These are phyloP conservation scores for Sporisorium sorghi DNA, from an alignment of 1,284 basidiomycete species.

Conservation along the genomic window DNA sequence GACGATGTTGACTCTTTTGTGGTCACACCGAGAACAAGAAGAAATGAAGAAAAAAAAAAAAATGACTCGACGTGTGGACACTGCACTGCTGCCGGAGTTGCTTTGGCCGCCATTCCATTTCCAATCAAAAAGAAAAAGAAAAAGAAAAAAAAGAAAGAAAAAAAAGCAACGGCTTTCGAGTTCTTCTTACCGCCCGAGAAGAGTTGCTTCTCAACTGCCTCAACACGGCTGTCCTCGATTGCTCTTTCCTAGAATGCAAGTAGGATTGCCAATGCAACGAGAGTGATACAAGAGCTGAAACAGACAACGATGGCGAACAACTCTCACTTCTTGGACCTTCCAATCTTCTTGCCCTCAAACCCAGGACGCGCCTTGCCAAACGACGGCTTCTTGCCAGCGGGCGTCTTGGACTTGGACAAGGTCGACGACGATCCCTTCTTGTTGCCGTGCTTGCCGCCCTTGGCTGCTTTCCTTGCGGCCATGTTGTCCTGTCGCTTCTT, in stretches of 20 bases:
- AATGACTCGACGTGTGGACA: conserved; percentile 34
- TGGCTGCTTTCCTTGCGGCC: conserved; percentile 54
- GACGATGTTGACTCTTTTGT: not conserved
- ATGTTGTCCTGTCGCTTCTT: conserved; percentile 66
- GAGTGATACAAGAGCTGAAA: too few species aligned
- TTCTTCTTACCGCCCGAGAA: conserved; percentile 49
- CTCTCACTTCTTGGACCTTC: conserved; percentile 37
- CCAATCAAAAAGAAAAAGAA: not conserved
- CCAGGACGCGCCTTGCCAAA: conserved; percentile 59
- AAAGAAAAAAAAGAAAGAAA: conserved; percentile 11
- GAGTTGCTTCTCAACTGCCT: not conserved
- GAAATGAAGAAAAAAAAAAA: conserved; percentile 7
- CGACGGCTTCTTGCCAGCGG: conserved; percentile 33
- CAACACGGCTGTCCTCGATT: not conserved
- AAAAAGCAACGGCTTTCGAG: not conserved
- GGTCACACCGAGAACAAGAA: not conserved
- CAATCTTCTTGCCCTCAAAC: conserved; percentile 60
- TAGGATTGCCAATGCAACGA: conserved; percentile 6
- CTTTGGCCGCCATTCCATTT: conserved; percentile 7
- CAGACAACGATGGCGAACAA: too few species aligned
- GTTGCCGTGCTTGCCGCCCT: conserved; percentile 41
- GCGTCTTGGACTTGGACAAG: conserved; percentile 39
- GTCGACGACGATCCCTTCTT: conserved; percentile 39
- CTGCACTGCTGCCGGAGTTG: conserved; percentile 10
- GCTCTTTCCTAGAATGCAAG: not conserved